phyloP scores from a whole-genome alignment of 2,329 filamentous ascomycete genomes.

The Cyphellophora europaea region DNA sequence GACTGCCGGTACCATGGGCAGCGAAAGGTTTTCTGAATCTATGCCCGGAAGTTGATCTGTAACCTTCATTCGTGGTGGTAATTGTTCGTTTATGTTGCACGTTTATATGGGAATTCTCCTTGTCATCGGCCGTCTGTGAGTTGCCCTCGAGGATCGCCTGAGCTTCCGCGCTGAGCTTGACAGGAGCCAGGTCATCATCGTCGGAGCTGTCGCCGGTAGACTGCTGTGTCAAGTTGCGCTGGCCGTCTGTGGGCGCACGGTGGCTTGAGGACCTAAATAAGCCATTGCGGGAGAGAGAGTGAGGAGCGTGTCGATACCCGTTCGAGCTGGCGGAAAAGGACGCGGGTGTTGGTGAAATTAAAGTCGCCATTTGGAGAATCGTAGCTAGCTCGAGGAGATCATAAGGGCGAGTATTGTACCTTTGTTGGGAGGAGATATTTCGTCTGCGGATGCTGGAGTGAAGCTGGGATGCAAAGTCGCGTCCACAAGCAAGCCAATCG shows the following conservation, averaged over 20 bases:
- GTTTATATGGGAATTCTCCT: slow-evolving; percentile 11
- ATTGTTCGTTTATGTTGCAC: slow-evolving; percentile 4
- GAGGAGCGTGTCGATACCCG: too few relatives aligned
- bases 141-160: slow-evolving; percentile 66
- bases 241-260: not conserved
- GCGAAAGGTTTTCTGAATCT: slow-evolving; percentile 21
- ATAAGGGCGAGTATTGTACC: not conserved
- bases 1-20: slow-evolving; percentile 28
- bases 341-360: not conserved
- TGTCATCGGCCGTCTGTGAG: slow-evolving; percentile 36
- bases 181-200: slow-evolving; percentile 82
- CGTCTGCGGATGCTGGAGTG: too few relatives aligned
- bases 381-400: not conserved
- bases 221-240: not conserved
- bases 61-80: slow-evolving; percentile 3
- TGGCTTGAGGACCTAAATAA: too few relatives aligned
- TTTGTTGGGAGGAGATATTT: too few relatives aligned
- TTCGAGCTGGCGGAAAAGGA: too few relatives aligned
- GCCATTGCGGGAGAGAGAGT: too few relatives aligned
- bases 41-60: slow-evolving; percentile 5
- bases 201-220: slow-evolving; percentile 74
- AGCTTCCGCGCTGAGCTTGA: slow-evolving; percentile 88
- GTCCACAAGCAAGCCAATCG: too few relatives aligned
- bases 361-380: not conserved
- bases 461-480: too few relatives aligned